Evolutionary conservation across 2,329 filamentous ascomycete species (phyloP).

Genomic region (Chaetomiaceae sp.): DNA sequence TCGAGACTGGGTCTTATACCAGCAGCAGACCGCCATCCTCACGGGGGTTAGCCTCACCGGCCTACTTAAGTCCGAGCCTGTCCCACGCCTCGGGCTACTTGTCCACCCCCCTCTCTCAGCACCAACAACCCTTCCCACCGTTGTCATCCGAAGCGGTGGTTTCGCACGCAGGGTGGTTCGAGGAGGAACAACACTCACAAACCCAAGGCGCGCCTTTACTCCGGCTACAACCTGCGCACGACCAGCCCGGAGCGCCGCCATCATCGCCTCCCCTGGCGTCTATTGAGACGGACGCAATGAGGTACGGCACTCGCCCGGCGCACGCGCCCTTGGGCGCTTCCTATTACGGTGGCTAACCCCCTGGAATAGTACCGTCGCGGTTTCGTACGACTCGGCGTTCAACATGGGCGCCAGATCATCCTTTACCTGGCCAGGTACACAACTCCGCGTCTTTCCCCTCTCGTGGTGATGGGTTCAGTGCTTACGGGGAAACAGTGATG

Average conservation of each 20-base stretch:
- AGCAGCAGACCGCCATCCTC: constrained; percentile 24
- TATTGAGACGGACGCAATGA: constrained; percentile 30
- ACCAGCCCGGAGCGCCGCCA: constrained; percentile 26
- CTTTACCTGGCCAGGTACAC: constrained; percentile 48
- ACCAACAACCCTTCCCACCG: constrained; percentile 27
- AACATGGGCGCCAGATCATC: constrained; percentile 48
- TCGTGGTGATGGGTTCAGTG: neutral
- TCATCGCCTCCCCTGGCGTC: constrained; percentile 23
- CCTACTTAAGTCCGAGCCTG: constrained; percentile 23
- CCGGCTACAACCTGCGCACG: constrained; percentile 32
- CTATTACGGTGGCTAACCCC: neutral
- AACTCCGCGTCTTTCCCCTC: neutral
- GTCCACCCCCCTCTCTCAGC: constrained; percentile 18
- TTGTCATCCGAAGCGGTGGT: constrained; percentile 24
- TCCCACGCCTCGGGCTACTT: constrained; percentile 22
- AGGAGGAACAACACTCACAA: constrained; percentile 21
- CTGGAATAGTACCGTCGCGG: constrained; percentile 43
- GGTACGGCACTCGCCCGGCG: constrained; percentile 21
- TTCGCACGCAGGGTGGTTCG: constrained; percentile 33
- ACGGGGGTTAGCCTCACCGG: constrained; percentile 22
- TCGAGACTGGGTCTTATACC: constrained; percentile 25
- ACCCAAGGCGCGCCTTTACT: constrained; percentile 29
- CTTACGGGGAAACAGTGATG: constrained; percentile 28
- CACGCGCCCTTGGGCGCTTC: neutral
- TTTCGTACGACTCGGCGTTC: constrained; percentile 48